These are phyloP conservation scores for Penicillium sp. DNA, from an alignment of 2,329 filamentous ascomycete species.

Conservation along the genomic window DNA sequence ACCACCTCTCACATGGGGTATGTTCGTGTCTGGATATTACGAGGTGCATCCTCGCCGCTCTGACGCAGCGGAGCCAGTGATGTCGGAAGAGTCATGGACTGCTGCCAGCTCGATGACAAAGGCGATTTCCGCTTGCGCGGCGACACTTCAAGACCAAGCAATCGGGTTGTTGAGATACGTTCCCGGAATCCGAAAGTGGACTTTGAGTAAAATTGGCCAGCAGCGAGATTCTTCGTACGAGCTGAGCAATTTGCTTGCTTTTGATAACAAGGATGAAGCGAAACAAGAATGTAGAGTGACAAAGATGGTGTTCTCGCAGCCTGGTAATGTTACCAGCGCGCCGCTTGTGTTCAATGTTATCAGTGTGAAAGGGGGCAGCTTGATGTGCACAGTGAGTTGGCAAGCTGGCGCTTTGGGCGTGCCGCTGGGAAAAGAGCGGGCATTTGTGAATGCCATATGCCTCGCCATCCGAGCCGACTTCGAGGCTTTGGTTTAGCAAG, in stretches of 20 bases:
- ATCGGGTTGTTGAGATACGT: constrained; percentile 49
- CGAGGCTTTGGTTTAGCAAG: constrained; percentile 1
- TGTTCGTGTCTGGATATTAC: constrained; percentile 36
- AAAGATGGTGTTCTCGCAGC: constrained; percentile 49
- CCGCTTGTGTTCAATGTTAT: constrained; percentile 47
- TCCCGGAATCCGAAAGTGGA: constrained; percentile 44
- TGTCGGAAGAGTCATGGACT: constrained; percentile 38
- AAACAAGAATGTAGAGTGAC: constrained; percentile 23
- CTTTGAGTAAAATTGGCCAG: constrained; percentile 39
- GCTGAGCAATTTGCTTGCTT: constrained; percentile 49
- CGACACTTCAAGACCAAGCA: constrained; percentile 41
- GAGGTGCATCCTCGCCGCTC: constrained; percentile 20
- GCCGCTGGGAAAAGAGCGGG: constrained; percentile 27
- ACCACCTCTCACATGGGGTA: constrained; percentile 38
- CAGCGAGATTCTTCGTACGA: constrained; percentile 47
- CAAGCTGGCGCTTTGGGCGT: constrained; percentile 46
- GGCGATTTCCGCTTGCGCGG: constrained; percentile 33
- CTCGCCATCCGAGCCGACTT: constrained; percentile 15
- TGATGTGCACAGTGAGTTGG: constrained; percentile 48
- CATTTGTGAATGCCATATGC: constrained; percentile 19
- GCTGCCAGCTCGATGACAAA: constrained; percentile 34
- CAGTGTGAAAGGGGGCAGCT: constrained; percentile 40
- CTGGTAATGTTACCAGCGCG: constrained; percentile 41
- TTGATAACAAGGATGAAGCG: constrained; percentile 34
- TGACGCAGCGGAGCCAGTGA: constrained; percentile 1